Percentiles rank a stretch among this genome's conserved stretches.
These are phyloP conservation scores for Jamesozyma hellenica DNA, from an alignment of 805 yeast genomes.

Conservation along the genomic window DNA sequence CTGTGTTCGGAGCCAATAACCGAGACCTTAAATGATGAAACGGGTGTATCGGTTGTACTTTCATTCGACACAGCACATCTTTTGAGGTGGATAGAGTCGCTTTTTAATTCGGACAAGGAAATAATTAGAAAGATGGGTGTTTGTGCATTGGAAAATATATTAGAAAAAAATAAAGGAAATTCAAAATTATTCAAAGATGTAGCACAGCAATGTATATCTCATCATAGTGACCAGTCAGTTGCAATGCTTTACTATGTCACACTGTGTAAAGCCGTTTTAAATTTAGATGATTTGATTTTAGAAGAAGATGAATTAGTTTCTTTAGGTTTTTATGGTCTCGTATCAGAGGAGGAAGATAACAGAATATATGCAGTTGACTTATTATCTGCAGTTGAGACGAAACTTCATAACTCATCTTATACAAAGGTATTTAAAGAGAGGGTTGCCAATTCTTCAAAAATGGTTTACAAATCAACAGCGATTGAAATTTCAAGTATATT, in stretches of 20 bases:
- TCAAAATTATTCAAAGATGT: slow-evolving; percentile 46
- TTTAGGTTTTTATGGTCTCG: slow-evolving; percentile 67
- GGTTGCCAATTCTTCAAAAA: slow-evolving; percentile 63
- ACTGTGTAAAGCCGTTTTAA: slow-evolving; percentile 53
- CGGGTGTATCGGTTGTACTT: slow-evolving; percentile 34
- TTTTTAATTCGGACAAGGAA: slow-evolving; percentile 51
- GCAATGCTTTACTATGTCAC: slow-evolving; percentile 63
- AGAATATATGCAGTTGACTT: slow-evolving; percentile 65
- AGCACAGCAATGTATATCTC: slow-evolving; percentile 60
- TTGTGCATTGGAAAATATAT: slow-evolving; percentile 57
- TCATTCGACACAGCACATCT: slow-evolving; percentile 64
- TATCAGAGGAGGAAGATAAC: slow-evolving; percentile 58
- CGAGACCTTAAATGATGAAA: slow-evolving; percentile 28
- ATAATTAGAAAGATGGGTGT: slow-evolving; percentile 53
- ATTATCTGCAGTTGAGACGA: slow-evolving; percentile 55
- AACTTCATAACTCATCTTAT: slow-evolving; percentile 43
- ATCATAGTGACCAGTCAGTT: slow-evolving; percentile 39
- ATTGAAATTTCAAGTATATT: slow-evolving; percentile 68
- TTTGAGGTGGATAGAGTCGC: slow-evolving; percentile 70
- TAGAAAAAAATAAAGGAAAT: slow-evolving; percentile 49
- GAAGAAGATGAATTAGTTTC: slow-evolving; percentile 61
- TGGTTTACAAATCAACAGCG: slow-evolving; percentile 79
- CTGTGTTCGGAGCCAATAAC: slow-evolving; percentile 68
- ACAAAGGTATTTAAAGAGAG: slow-evolving; percentile 56
- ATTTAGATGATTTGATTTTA: slow-evolving; percentile 38